Evolutionary conservation across 306 rosid species (phyloP).

Genomic region (Rosa persica): DNA sequence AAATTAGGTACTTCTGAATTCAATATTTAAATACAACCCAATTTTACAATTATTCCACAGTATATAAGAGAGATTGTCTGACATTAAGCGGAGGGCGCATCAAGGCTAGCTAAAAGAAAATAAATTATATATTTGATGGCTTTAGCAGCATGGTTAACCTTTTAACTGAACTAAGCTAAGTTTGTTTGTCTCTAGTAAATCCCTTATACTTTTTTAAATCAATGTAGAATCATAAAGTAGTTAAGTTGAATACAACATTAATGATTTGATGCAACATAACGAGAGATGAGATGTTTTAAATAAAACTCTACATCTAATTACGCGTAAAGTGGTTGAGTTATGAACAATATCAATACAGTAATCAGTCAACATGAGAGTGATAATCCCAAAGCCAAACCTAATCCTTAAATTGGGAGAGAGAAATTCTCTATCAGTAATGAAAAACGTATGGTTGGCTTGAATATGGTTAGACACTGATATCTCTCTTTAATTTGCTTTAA

Average conservation of each 20-base stretch:
- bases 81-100: too few relatives aligned
- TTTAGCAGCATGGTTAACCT: not conserved
- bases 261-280: not conserved
- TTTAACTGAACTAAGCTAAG: too few relatives aligned
- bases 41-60: too few relatives aligned
- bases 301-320: not conserved
- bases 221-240: not conserved
- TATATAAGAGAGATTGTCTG: too few relatives aligned
- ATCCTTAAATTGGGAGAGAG: not conserved
- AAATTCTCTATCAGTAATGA: not conserved
- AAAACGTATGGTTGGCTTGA: not conserved
- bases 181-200: not conserved
- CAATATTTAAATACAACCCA: too few relatives aligned
- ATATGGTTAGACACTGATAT: constrained; percentile 10
- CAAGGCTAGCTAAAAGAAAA: too few relatives aligned
- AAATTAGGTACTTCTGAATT: too few relatives aligned
- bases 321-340: not conserved
- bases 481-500: not conserved
- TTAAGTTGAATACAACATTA: not conserved
- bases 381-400: not conserved
- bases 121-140: not conserved
- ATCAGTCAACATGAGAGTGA: not conserved
- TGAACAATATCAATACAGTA: not conserved
- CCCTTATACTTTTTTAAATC: not conserved
- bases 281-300: not conserved